phyloP scores from a whole-genome alignment of 176 grass and related monocot genomes.

The Ananas comosus region DNA sequence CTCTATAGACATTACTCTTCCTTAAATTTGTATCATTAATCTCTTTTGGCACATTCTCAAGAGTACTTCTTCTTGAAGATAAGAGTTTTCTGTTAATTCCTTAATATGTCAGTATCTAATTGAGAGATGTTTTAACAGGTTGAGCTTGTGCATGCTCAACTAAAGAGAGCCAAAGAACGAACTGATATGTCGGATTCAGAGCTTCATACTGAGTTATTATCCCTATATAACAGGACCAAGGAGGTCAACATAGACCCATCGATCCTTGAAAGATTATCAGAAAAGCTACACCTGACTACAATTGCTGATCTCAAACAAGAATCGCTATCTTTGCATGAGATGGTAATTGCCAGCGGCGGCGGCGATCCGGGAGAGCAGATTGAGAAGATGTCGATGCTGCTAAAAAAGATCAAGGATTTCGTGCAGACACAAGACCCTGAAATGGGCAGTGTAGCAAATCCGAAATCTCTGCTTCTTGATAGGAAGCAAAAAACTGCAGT shows the following conservation, averaged over 20 bases:
- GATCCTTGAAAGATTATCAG: slow-evolving; percentile 49
- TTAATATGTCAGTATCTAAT: not conserved
- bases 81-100: not conserved
- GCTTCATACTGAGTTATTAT: slow-evolving; percentile 47
- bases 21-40: not conserved
- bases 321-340: slow-evolving; percentile 90
- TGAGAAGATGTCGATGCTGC: slow-evolving; percentile 87
- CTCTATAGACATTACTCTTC: not conserved
- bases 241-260: slow-evolving; percentile 34
- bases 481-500: slow-evolving; percentile 22
- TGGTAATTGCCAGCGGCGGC: slow-evolving; percentile 61
- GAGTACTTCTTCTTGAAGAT: not conserved
- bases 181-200: slow-evolving; percentile 45
- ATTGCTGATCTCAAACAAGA: slow-evolving; percentile 90
- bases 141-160: slow-evolving; percentile 73
- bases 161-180: slow-evolving; percentile 78
- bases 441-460: slow-evolving; percentile 46
- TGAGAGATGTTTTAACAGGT: slow-evolving; percentile 42
- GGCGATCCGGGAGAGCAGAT: slow-evolving; percentile 74
- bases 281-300: slow-evolving; percentile 58
- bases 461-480: slow-evolving; percentile 23
- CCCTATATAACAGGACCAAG: slow-evolving; percentile 52
- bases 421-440: slow-evolving; percentile 81
- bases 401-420: slow-evolving; percentile 97
- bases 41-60: not conserved